Evolutionary conservation across 208 protist species (phyloP).

Genomic region (Leptomonas pyrrhocoris): DNA sequence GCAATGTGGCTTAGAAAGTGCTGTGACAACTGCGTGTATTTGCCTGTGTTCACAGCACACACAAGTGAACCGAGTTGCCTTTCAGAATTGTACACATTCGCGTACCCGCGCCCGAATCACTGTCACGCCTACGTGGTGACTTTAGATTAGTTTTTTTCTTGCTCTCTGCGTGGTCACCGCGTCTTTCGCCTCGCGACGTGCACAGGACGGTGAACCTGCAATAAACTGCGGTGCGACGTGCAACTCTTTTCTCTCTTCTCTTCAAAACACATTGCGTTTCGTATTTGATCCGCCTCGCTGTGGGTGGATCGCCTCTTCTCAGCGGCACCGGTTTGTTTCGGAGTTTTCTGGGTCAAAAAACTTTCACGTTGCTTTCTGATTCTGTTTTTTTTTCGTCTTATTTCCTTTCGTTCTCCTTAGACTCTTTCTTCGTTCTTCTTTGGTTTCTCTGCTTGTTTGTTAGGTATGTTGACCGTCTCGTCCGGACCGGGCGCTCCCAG

Average conservation of each 20-base stretch:
- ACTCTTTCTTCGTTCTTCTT: not conserved
- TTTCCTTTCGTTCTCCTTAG: constrained; percentile 8
- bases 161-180: not conserved
- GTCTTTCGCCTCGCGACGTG: not conserved
- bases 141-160: constrained; percentile 4
- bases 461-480: constrained; percentile 6
- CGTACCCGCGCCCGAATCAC: not conserved
- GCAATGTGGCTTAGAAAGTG: no score
- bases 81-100: not conserved
- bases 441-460: not conserved
- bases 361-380: not conserved
- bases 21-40: no score
- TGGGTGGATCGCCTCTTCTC: no score
- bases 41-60: no score
- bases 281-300: no score
- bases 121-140: not conserved
- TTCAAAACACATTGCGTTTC: no score
- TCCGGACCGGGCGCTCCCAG: not conserved
- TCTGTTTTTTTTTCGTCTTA: not conserved
- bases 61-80: no score
- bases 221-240: no score
- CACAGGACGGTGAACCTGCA: no score
- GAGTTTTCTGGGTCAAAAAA: no score
- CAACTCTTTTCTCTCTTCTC: no score
- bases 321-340: no score